These are phyloP conservation scores for Colletotrichum navitas DNA, from an alignment of 2,329 filamentous ascomycete genomes.

Conservation along the genomic window DNA sequence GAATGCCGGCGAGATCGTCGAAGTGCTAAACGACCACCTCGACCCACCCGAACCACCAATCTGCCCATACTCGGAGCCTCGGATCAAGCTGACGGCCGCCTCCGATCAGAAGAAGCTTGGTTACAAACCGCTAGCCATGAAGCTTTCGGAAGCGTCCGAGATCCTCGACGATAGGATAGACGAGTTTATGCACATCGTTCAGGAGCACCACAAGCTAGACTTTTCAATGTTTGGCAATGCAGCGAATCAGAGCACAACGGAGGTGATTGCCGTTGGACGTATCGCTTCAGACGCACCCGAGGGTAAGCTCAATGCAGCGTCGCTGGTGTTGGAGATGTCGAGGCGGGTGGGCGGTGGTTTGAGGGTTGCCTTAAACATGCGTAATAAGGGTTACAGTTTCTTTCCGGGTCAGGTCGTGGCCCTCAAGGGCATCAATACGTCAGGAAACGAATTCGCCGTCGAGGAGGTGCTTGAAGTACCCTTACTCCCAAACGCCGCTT, in stretches of 20 bases:
- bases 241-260: slow-evolving; percentile 83
- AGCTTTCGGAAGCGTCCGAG: slow-evolving; percentile 90
- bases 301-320: slow-evolving; percentile 87
- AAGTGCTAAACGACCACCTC: slow-evolving; percentile 85
- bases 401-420: slow-evolving; percentile 97
- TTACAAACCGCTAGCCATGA: slow-evolving; percentile 96
- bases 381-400: slow-evolving; percentile 78
- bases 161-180: slow-evolving; percentile 96
- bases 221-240: slow-evolving; percentile 89
- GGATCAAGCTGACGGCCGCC: slow-evolving; percentile 86
- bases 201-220: slow-evolving; percentile 80
- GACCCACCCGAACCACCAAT: slow-evolving; percentile 75
- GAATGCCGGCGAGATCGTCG: slow-evolving; percentile 84
- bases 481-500: slow-evolving; percentile 79
- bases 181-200: slow-evolving; percentile 81
- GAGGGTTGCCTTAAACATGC: slow-evolving; percentile 83
- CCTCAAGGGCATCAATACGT: slow-evolving; percentile 86
- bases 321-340: slow-evolving; percentile 89
- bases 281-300: slow-evolving; percentile 91
- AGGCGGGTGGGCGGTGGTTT: slow-evolving; percentile 85
- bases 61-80: slow-evolving; percentile 78
- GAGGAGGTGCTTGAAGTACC: slow-evolving; percentile 82
- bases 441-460: slow-evolving; percentile 85
- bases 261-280: slow-evolving; percentile 90
- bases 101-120: slow-evolving; percentile 91